Percentiles rank a stretch among this genome's conserved stretches.
Conservation (phyloP, 257 asterid genomes). For the Scutellaria baicalensis region DNA sequence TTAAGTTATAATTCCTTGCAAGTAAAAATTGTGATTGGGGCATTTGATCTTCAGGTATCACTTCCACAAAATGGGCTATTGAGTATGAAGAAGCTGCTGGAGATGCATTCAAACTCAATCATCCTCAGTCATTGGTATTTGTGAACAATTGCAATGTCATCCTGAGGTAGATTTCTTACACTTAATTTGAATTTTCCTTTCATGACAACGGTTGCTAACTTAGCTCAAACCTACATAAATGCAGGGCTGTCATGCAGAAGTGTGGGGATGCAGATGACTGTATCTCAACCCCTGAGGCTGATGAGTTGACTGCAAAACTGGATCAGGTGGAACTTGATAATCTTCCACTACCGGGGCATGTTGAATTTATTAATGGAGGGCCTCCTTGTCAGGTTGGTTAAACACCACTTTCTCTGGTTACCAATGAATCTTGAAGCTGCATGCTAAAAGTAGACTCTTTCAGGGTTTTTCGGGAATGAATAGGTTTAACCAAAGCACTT, state of each 20-base stretch:
- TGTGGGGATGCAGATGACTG: constrained; percentile 89
- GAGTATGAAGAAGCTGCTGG: constrained; percentile 94
- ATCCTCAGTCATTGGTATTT: constrained; percentile 69
- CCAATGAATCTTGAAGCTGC: background rate
- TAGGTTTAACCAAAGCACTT: constrained; percentile 81
- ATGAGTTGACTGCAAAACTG: constrained; percentile 57
- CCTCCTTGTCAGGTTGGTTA: constrained; percentile 93
- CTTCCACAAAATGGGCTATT: constrained; percentile 89
- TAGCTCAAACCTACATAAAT: constrained; percentile 16
- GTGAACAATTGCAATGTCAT: constrained; percentile 86
- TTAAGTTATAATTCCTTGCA: constrained; percentile 5
- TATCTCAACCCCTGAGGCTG: constrained; percentile 85
- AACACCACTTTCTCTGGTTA: constrained; percentile 1
- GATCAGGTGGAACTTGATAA: constrained; percentile 47
- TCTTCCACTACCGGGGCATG: constrained; percentile 90
- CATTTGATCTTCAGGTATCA: constrained; percentile 41
- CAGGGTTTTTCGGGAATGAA: constrained; percentile 99
- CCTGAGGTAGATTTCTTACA: constrained; percentile 46
- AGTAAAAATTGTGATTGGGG: background rate
- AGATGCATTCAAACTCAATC: constrained; percentile 88
- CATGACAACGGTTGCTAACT: background rate
- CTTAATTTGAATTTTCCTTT: background rate
- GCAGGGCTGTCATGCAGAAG: constrained; percentile 90
- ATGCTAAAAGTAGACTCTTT: constrained; percentile 20
- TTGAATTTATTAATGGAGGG: constrained; percentile 95